Base-by-base conservation (phyloP, 1,284 basidiomycete species). In the Wolfiporia cocos region DNA sequence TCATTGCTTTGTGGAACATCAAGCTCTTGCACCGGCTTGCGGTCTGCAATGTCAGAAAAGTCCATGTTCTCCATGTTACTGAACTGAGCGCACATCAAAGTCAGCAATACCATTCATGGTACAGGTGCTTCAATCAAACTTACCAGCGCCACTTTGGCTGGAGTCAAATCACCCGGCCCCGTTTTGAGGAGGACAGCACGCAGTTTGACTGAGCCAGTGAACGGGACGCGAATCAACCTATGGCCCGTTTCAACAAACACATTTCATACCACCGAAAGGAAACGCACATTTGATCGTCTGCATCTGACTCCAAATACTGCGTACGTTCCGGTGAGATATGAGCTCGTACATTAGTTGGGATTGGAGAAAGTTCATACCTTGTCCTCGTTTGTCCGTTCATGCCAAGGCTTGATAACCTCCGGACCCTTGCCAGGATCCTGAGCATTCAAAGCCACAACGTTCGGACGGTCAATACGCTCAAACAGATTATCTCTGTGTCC, bases 141-240 rank as follows among this genome's bases (percentile, higher is more conserved):
- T 46, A 88, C 87, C 59, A 90, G 55, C 11, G 61, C 55, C 14
- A 90, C 69, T 59, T 78, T 84, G 2, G 71, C 63, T 5, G 86
- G 86, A 0, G 86, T 87, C 50, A 83, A 76, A 39, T 79, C 76
- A 2, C 66, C 69, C 0, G 88, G 86, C 5, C 87, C 86, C 2
- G 83, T 69, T 61, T 89, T 89, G 46, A 91, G 58, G 2, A 91
- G 70, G 14, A 91, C 59, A 18, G 82, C 74, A 22, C 81, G 78
- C 28, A 91, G 71, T 53, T 82, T 86, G 28, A 91, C 84, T 3
- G 82, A 78, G 10, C 84, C 83, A 1, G 83, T 88, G 56, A 91
- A 91, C 1, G 88, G 88, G 23, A 91, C 63, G 34, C 82, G 83
- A 42, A 91, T 64, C 49, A 89, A 87, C 56, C 85, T 88, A 37